A percentile compares a stretch with the other conserved stretches of the same genome.
Conservation (phyloP, 306 rosid genomes). For the Arachis stenosperma region DNA sequence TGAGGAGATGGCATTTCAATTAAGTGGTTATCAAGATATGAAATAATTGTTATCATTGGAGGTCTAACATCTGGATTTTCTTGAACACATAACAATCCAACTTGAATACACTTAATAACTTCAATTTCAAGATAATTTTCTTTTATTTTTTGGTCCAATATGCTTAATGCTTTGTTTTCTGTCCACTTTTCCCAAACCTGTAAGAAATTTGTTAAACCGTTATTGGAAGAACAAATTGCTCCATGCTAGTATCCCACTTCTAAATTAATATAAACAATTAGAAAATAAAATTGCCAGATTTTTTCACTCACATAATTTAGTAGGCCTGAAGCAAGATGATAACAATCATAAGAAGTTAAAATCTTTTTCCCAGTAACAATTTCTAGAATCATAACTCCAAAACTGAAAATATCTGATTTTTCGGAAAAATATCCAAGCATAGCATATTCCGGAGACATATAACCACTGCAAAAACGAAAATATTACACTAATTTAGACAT, state of each 20-base stretch:
- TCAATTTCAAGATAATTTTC: slow-evolving; percentile 4
- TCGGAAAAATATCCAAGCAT: slow-evolving; percentile 44
- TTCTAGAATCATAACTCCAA: slow-evolving; percentile 51
- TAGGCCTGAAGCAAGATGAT: background rate
- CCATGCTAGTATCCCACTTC: background rate
- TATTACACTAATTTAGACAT: background rate
- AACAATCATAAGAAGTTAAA: background rate
- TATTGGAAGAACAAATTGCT: too few relatives aligned
- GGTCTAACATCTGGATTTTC: slow-evolving; percentile 47
- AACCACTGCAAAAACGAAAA: slow-evolving; percentile 33
- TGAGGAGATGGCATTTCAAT: slow-evolving; percentile 37
- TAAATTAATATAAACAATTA: background rate
- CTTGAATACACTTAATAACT: slow-evolving; percentile 37
- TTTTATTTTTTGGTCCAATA: slow-evolving; percentile 38
- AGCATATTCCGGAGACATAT: slow-evolving; percentile 53
- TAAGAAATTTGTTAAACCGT: background rate
- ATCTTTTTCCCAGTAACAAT: slow-evolving; percentile 47
- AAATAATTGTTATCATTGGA: slow-evolving; percentile 37
- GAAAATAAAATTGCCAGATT: background rate
- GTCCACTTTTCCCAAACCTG: slow-evolving; percentile 55
- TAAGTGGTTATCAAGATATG: slow-evolving; percentile 28
- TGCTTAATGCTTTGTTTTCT: slow-evolving; percentile 32
- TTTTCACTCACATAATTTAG: slow-evolving; percentile 29
- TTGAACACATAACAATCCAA: slow-evolving; percentile 52
- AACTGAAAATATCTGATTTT: slow-evolving; percentile 51